Evolutionary conservation across 129 eudicot genomes (phyloP).

Genomic region (Smallanthus sonchifolius): DNA sequence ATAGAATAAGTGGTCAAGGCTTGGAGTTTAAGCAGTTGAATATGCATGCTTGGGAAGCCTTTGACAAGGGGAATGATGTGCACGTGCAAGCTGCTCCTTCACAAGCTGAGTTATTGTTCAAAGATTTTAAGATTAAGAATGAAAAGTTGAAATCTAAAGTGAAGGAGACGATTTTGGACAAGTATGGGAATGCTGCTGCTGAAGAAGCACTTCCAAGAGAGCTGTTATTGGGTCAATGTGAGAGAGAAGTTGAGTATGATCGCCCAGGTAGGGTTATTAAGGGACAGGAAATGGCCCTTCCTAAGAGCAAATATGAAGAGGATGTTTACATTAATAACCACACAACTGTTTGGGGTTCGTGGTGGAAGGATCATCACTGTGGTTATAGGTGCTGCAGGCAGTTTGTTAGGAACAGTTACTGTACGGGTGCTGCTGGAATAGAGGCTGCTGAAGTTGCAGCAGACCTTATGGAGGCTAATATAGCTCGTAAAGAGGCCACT

Average conservation of each 20-base stretch:
- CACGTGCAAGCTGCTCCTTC: constrained; percentile 99
- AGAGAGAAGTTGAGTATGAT: constrained; percentile 89
- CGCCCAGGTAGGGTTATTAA: constrained; percentile 90
- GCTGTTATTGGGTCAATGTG: constrained; percentile 86
- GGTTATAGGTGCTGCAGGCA: constrained; percentile 83
- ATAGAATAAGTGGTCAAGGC: constrained; percentile 94
- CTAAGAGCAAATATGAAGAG: constrained; percentile 92
- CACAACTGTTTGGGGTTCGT: constrained; percentile 80
- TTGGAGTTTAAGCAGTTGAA: constrained; percentile 87
- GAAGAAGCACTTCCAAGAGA: constrained; percentile 70
- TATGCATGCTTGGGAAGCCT: constrained; percentile 95
- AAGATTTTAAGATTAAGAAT: constrained; percentile 65
- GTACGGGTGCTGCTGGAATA: constrained; percentile 92
- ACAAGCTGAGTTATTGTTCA: constrained; percentile 76
- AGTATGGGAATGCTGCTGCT: constrained; percentile 87
- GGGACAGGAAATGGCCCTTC: constrained; percentile 83
- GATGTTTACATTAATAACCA: constrained; percentile 76
- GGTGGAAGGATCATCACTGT: constrained; percentile 94
- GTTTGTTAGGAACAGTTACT: constrained; percentile 76
- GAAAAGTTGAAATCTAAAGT: constrained; percentile 74
- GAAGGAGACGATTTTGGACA: constrained; percentile 73
- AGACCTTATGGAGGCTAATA: constrained; percentile 87
- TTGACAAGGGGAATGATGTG: constrained; percentile 89
- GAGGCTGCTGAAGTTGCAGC: constrained; percentile 91
- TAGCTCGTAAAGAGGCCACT: constrained; percentile 81